Conservation (phyloP, 805 yeast genomes). For the Saccharomycopsis sp. region DNA sequence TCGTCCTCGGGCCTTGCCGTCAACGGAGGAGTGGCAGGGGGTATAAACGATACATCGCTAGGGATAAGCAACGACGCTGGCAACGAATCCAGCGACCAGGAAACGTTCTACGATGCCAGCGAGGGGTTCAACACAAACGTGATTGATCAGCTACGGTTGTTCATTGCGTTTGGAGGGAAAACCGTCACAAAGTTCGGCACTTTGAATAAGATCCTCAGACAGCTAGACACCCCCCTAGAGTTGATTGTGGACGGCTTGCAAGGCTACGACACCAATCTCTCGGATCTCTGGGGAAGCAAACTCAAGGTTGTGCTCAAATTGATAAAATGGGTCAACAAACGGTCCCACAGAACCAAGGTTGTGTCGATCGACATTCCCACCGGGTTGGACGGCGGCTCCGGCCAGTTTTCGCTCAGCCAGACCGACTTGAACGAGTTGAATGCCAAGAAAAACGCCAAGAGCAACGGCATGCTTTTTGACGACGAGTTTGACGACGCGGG, state of each 20-base stretch:
- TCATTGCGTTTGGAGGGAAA: slow-evolving; percentile 65
- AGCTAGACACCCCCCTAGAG: slow-evolving; percentile 68
- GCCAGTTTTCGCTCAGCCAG: slow-evolving; percentile 31
- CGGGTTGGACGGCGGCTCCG: slow-evolving; percentile 80
- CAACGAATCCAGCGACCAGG: slow-evolving; percentile 5
- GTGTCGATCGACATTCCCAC: slow-evolving; percentile 76
- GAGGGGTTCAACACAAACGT: slow-evolving; percentile 39
- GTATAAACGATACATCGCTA: slow-evolving; percentile 20
- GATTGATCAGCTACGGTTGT: slow-evolving; percentile 45
- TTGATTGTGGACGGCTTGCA: slow-evolving; percentile 77
- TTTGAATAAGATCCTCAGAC: slow-evolving; percentile 33
- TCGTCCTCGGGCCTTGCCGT: slow-evolving; percentile 21
- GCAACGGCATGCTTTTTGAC: neutral
- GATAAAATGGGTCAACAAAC: slow-evolving; percentile 61
- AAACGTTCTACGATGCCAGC: slow-evolving; percentile 28
- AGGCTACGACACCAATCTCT: slow-evolving; percentile 67
- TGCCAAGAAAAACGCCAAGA: neutral
- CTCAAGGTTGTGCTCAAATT: slow-evolving; percentile 35
- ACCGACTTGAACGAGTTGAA: neutral
- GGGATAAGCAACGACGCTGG: slow-evolving; percentile 2
- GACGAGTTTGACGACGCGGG: slow-evolving; percentile 5
- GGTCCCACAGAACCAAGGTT: slow-evolving; percentile 35
- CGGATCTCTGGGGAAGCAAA: slow-evolving; percentile 44
- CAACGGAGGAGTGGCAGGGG: neutral
- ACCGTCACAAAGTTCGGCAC: slow-evolving; percentile 35